These are phyloP conservation scores for Coemansia sp. DNA, from an alignment of 192 early-diverging fungal genomes.

Conservation along the genomic window DNA sequence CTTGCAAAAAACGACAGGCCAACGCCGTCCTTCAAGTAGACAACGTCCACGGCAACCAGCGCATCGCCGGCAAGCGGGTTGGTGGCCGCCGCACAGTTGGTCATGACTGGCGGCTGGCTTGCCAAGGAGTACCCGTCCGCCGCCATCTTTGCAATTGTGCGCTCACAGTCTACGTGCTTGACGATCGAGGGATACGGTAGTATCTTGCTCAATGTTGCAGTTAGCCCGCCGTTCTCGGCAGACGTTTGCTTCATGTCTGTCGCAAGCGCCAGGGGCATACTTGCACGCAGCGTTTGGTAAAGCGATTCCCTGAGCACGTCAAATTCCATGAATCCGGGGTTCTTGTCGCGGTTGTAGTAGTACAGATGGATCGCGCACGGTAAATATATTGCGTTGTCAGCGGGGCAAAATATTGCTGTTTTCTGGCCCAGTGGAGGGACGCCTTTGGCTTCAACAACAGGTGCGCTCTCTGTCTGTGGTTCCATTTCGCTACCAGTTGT, in stretches of 20 bases:
- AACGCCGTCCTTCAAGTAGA: conserved; percentile 36
- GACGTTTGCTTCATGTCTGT: conserved; percentile 9
- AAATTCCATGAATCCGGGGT: conserved; percentile 29
- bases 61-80: conserved; percentile 33
- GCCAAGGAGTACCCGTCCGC: conserved; percentile 5
- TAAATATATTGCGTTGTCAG: conserved; percentile 3
- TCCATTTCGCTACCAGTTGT: neutral
- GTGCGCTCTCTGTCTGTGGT: neutral
- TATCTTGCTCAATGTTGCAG: neutral
- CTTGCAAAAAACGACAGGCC: conserved; percentile 19
- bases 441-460: neutral
- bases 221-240: conserved; percentile 6
- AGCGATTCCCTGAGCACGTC: conserved; percentile 11
- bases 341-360: conserved; percentile 1
- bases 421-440: too few relatives aligned
- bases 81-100: neutral
- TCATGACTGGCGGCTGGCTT: conserved; percentile 18
- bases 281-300: conserved; percentile 12
- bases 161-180: conserved; percentile 9
- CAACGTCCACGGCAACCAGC: conserved; percentile 23
- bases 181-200: conserved; percentile 7
- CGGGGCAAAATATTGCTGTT: conserved; percentile 6
- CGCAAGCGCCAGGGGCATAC: conserved; percentile 21
- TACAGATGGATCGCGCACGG: conserved; percentile 12
- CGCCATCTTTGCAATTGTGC: conserved; percentile 22